Percentiles rank a stretch among this genome's conserved stretches.
These are phyloP conservation scores for Bremia lactucae DNA, from an alignment of 352 stramenopile species.

Conservation along the genomic window DNA sequence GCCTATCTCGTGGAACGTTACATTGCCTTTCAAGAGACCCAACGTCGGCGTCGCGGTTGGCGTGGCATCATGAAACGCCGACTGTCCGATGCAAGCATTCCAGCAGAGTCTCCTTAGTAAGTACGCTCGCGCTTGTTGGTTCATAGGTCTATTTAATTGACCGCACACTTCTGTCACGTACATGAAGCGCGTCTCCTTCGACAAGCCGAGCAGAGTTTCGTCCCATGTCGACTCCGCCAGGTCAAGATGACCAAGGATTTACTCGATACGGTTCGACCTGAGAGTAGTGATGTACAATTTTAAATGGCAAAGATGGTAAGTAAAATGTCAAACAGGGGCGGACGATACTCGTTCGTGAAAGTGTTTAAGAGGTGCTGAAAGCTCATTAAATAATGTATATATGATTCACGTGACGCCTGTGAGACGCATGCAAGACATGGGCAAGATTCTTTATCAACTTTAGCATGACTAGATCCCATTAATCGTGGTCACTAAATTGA, in stretches of 20 bases:
- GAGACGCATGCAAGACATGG: no score
- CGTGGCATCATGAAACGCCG: constrained; percentile 76
- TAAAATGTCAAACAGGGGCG: no score
- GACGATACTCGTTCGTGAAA: no score
- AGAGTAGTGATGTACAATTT: not conserved
- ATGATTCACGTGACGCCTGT: no score
- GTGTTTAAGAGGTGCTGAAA: no score
- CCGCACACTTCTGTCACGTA: not conserved
- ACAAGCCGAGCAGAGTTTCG: constrained; percentile 16
- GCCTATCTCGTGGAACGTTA: constrained; percentile 62
- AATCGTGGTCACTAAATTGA: no score
- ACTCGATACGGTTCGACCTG: constrained; percentile 5
- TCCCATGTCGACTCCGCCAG: constrained; percentile 9
- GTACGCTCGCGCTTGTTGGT: not conserved
- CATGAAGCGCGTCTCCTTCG: constrained; percentile 14
- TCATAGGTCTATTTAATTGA: constrained; percentile 4
- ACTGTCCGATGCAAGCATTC: constrained; percentile 64
- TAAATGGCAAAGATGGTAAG: no score
- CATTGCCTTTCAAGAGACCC: constrained; percentile 71
- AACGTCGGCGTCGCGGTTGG: constrained; percentile 61
- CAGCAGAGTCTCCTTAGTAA: constrained; percentile 52
- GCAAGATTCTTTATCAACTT: no score
- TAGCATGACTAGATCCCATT: no score
- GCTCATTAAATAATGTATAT: no score
- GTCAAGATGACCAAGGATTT: constrained; percentile 11